These are phyloP conservation scores for Cystofilobasidium ferigula DNA, from an alignment of 768 basidiomycete species.

Conservation along the genomic window DNA sequence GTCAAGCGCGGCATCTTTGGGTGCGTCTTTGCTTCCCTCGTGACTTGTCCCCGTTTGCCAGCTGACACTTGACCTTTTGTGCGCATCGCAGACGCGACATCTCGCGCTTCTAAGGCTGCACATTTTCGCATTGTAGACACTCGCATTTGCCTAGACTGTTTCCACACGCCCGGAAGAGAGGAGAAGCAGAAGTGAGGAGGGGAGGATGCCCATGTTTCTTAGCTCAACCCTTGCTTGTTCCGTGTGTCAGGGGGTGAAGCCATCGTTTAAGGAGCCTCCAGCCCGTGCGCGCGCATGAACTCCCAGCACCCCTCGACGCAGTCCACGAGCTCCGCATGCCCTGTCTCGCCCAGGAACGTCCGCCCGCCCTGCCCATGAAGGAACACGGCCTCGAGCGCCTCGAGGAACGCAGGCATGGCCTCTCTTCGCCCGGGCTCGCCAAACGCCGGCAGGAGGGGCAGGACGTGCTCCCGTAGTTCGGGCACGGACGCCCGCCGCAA, in stretches of 20 bases:
- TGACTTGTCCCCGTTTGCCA: not conserved
- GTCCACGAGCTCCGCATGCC: not conserved
- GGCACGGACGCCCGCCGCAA: no score
- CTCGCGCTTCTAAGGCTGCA: not conserved
- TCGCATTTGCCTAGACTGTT: no score
- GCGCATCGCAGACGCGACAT: conserved; percentile 1
- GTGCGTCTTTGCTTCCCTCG: not conserved
- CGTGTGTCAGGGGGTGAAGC: no score
- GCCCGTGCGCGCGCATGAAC: no score
- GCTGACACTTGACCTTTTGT: not conserved
- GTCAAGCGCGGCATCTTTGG: conserved; percentile 30
- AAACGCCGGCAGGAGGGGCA: not conserved
- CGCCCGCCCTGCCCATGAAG: not conserved
- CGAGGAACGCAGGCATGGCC: not conserved
- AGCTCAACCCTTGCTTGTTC: no score
- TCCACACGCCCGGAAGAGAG: no score
- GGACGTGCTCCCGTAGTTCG: no score
- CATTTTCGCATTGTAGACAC: no score
- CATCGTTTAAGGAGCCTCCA: no score
- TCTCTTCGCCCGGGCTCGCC: not conserved
- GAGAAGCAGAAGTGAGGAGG: no score
- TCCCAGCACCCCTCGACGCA: not conserved
- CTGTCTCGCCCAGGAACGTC: not conserved
- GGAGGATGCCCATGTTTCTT: no score
- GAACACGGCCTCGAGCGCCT: not conserved